Conservation (phyloP, 2,329 filamentous ascomycete genomes). For the Colletotrichum filicis region DNA sequence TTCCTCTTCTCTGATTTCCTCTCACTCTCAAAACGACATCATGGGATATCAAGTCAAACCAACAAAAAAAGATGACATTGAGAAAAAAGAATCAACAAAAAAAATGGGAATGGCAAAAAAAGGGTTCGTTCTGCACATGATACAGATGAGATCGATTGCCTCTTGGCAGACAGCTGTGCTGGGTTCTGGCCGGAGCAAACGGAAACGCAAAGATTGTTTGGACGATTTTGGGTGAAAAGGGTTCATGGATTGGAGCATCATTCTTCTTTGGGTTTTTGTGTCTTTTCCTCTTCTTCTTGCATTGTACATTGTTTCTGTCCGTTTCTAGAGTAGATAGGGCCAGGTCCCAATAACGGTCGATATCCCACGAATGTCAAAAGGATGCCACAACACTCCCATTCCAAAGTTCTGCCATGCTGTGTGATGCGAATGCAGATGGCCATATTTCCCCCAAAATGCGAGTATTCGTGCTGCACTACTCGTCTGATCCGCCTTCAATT, state of each 20-base stretch:
- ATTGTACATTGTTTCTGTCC: constrained; percentile 16
- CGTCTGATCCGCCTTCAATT: constrained; percentile 31
- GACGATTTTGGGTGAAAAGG: not conserved
- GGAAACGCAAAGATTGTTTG: not conserved
- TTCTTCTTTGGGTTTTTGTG: not conserved
- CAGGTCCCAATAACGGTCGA: constrained; percentile 28
- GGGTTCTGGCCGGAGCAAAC: constrained; percentile 1
- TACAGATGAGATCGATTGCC: constrained; percentile 3
- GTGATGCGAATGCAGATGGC: not conserved
- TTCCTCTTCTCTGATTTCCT: not conserved
- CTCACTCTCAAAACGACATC: not conserved
- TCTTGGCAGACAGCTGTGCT: constrained; percentile 21
- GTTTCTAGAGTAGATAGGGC: constrained; percentile 20
- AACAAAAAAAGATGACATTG: not conserved
- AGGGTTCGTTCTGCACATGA: constrained; percentile 2
- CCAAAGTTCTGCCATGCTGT: not conserved
- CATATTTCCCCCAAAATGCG: not conserved
- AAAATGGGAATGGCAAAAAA: not conserved
- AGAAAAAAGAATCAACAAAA: not conserved
- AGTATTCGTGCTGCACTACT: not conserved
- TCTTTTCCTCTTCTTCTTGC: constrained; percentile 4
- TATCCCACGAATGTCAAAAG: constrained; percentile 31
- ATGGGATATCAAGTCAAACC: constrained; percentile 15
- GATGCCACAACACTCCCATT: constrained; percentile 3
- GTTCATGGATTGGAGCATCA: not conserved